Evolutionary conservation across 2,329 filamentous ascomycete genomes (phyloP), one percentile per base, ranked within the genome.

Genomic region (Clonostachys chloroleuca): DNA sequence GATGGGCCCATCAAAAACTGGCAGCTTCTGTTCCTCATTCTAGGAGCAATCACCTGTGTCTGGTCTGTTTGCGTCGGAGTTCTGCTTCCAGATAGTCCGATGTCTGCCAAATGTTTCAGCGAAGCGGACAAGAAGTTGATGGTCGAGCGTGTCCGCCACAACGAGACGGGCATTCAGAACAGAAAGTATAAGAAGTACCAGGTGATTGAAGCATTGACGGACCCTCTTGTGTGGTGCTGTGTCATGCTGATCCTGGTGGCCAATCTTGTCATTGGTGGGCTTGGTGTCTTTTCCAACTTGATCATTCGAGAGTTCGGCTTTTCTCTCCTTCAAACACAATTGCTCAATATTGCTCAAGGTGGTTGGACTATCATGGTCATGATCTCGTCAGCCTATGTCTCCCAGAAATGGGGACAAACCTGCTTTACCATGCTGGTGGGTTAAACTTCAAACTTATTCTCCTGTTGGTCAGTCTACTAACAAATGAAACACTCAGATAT

Each of bases 241-340:
- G 77, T 77, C 41, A 65, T 80, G 8, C 83, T 90, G 42, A 78
- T 83, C 45, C 69, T 91, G 18, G 86, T 81, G 64, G 89, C 87
- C 0, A 90, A 85, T 0, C 69, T 91, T 3, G 86, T 86, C 1
- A 90, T 85, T 0, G 83, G 79, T 16, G 86, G 86, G 0, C 75
- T 91, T 0, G 86, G 86, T 8, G 82, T 81, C 1, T 91, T 89
- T 59, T 82, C 84, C 46, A 85, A 86, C 52, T 85, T 91, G 55
- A 86, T 92, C 56, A 88, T 91, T 63, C 78, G 74, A 46, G 72
- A 73, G n/a, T 83, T 91, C 49, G 67, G 83, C 0, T 91, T 90
- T 57, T n/a, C 87, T 6, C 80, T 78, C 36, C 17, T 55, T 7
- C 53, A 53, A 20, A 53, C 48, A 10, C 45, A 48, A 54, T 56